phyloP scores from a whole-genome alignment of 179 eudicot genomes.

The Actinidia arguta region DNA sequence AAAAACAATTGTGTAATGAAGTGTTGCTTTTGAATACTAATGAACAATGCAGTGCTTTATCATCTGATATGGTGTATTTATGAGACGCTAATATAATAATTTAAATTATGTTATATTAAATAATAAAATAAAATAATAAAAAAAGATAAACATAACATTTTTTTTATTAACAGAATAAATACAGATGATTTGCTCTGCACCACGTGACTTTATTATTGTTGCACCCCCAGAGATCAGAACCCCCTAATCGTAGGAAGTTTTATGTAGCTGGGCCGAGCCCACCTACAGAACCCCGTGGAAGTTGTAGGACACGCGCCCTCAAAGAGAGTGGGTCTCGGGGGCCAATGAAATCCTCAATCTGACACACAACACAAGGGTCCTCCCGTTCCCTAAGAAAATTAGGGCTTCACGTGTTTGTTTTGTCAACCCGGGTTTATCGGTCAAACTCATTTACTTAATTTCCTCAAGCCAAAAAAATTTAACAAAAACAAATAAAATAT shows the following conservation, averaged over 20 bases:
- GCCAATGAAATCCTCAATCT: too few species aligned
- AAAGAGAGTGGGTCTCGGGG: background rate
- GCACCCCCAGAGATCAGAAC: background rate
- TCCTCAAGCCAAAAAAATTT: background rate
- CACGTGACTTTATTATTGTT: background rate
- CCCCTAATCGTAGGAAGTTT: conserved; percentile 21
- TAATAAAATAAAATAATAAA: too few species aligned
- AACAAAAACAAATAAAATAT: background rate
- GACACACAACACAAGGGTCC: conserved; percentile 11
- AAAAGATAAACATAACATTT: too few species aligned
- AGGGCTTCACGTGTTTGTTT: conserved; percentile 60
- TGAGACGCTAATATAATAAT: too few species aligned
- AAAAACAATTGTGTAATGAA: too few species aligned
- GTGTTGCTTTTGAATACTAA: too few species aligned
- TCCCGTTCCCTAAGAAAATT: background rate
- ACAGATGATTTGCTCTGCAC: background rate
- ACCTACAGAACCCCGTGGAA: background rate
- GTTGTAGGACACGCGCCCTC: conserved; percentile 11
- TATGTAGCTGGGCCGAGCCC: background rate
- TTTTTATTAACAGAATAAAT: too few species aligned
- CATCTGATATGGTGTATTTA: too few species aligned
- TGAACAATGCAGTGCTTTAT: too few species aligned
- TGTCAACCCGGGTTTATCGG: conserved; percentile 63
- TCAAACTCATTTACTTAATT: conserved; percentile 41
- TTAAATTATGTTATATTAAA: too few species aligned